Percentiles rank a stretch among this genome's conserved stretches.
phyloP scores from a whole-genome alignment of 2,329 filamentous ascomycete genomes.

The Grosmannia huntii region DNA sequence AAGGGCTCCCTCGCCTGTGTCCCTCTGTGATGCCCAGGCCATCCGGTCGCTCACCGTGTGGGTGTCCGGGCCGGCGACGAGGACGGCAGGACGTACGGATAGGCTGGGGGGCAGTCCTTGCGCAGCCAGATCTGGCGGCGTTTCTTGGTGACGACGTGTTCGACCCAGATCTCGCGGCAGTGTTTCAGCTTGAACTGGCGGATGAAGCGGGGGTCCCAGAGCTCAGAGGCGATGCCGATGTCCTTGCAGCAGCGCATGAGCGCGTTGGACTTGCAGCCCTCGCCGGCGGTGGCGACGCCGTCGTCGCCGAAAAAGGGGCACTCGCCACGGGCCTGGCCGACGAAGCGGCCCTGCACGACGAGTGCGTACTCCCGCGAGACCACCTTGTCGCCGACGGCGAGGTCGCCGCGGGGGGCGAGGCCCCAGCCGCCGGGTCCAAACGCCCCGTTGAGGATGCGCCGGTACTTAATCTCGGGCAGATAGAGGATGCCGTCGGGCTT shows the following conservation, averaged over 20 bases:
- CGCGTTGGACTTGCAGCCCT: slow-evolving; percentile 96
- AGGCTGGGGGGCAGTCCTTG: slow-evolving; percentile 64
- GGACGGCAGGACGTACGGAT: slow-evolving; percentile 33
- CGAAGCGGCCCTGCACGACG: slow-evolving; percentile 78
- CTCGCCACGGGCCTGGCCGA: slow-evolving; percentile 86
- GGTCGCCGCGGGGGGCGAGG: slow-evolving; percentile 73
- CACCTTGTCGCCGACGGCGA: slow-evolving; percentile 68
- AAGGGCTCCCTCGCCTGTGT: too few species aligned
- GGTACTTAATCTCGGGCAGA: slow-evolving; percentile 95
- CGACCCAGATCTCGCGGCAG: slow-evolving; percentile 75
- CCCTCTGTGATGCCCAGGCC: too few species aligned
- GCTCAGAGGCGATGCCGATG: slow-evolving; percentile 81
- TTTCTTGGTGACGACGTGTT: slow-evolving; percentile 79
- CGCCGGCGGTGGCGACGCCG: slow-evolving; percentile 82
- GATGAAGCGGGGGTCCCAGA: slow-evolving; percentile 93
- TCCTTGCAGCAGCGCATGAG: slow-evolving; percentile 98
- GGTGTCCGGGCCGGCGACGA: not conserved
- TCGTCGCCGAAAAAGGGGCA: slow-evolving; percentile 88
- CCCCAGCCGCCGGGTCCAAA: slow-evolving; percentile 97
- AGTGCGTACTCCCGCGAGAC: slow-evolving; percentile 89
- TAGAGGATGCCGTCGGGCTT: slow-evolving; percentile 97
- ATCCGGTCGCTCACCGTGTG: not conserved
- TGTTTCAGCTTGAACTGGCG: slow-evolving; percentile 64
- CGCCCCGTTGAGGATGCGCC: slow-evolving; percentile 74
- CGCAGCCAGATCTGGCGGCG: slow-evolving; percentile 76